Evolutionary conservation across 2,329 filamentous ascomycete species (phyloP), one percentile per base, ranked within the genome.

Genomic region (Sclerotinia trifoliorum): DNA sequence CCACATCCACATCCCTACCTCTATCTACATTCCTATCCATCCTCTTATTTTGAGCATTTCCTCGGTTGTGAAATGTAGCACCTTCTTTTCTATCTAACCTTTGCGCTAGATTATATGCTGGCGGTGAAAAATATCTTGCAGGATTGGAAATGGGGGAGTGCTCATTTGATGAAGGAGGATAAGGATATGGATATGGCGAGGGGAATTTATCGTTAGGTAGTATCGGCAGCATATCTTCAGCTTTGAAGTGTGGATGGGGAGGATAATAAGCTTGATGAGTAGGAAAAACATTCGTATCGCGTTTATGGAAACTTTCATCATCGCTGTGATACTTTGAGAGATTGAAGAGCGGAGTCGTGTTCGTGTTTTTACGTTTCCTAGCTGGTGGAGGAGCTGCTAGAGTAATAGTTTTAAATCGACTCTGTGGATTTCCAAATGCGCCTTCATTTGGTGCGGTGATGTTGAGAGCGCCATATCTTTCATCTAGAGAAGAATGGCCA

Each of bases 361-460:
- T 61, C 32, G 54, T 15, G 39, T 60, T 42, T 3, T 60, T 29
- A n/a, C 51, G 11, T 21, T 39, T 60, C 15, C 21, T 48, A 32
- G 64, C 29, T 5, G 42, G 35, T 3, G 49, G 65, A 13, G 39
- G 65, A 35, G 65, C 46, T 24, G 51, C 58, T 49, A 52, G 26
- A 11, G 58, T 39, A 35, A 67, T 67, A 19, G 49, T 64, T 15
- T 57, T n/a, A 11, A 29, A 46, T 55, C 49, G 19, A 11, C 24
- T 46, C 3, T 56, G 3, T 46, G 57, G 35, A 24, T 48, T 64
- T 21, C 65, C 39, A 8, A 54, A 67, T 51, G 58, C 57, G 26
- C 65, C 56, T 48, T 49, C 56, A 35, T 48, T 64, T 8, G 58
- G 65, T n/a, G 57, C 58, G 19, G 65, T 67, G n/a, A 64, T 67